Conservation (phyloP, 805 yeast genomes). For the Saccharomycopsis fodiens region DNA sequence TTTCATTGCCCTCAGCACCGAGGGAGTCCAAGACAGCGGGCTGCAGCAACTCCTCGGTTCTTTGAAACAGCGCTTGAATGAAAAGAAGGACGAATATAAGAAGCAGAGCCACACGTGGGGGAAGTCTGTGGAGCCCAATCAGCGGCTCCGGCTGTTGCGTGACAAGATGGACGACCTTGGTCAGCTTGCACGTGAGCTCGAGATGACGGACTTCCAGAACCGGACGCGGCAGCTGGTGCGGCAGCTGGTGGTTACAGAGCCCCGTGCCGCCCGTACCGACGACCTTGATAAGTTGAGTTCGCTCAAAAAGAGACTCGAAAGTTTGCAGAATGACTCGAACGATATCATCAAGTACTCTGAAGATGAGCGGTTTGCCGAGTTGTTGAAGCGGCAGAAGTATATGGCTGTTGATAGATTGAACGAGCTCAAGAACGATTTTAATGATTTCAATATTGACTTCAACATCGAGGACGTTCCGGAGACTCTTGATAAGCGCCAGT, state of each 20-base stretch:
- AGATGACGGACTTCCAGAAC: conserved; percentile 74
- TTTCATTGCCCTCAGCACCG: conserved; percentile 51
- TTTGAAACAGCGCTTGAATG: conserved; percentile 27
- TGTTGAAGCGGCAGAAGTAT: conserved; percentile 50
- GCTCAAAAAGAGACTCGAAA: conserved; percentile 50
- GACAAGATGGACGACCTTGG: conserved; percentile 82
- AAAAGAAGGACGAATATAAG: conserved; percentile 33
- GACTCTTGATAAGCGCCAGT: conserved; percentile 16
- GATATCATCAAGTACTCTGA: conserved; percentile 56
- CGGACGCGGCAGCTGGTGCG: conserved; percentile 10
- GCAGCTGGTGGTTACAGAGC: conserved; percentile 20
- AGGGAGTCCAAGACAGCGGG: conserved; percentile 18
- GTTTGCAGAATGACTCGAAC: conserved; percentile 66
- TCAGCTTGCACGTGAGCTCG: conserved; percentile 76
- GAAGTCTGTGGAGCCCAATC: conserved; percentile 63
- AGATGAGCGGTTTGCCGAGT: conserved; percentile 42
- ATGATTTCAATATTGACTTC: conserved; percentile 57
- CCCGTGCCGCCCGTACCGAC: conserved; percentile 36
- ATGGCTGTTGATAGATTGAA: conserved; percentile 66
- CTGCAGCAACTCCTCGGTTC: conserved; percentile 24
- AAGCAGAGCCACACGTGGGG: conserved; percentile 32
- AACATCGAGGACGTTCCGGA: conserved; percentile 20
- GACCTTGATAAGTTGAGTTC: conserved; percentile 49
- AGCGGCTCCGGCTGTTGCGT: conserved; percentile 64
- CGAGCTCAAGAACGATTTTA: conserved; percentile 59